Evolutionary conservation across 2,329 filamentous ascomycete species (phyloP), one percentile per base, ranked within the genome.

Genomic region (Colletotrichum chrysophilum): DNA sequence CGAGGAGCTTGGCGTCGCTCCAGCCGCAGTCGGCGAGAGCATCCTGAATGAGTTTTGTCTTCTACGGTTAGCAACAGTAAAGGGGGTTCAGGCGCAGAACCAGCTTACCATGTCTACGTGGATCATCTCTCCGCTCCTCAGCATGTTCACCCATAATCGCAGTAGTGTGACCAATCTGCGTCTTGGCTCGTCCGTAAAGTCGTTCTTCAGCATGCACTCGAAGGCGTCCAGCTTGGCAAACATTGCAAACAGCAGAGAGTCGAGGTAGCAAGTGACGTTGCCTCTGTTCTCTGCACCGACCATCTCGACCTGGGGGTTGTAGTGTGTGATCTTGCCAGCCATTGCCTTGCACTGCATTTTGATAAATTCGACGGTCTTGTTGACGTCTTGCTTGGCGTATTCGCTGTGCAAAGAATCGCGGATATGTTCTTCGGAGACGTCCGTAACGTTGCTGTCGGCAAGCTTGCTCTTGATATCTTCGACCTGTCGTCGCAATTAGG

Each of bases 171-270:
- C 93, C 69, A 99, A 87, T 79, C 93, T 94, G 79, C 91, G 92
- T 77, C 93, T 91, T 13, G 87, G 85, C 77, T 95, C 92, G 76
- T 97, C 94, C 30, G 92, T 90, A 77, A 95, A 95, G 9, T 93
- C 92, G 73, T 93, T 94, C 83, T 95, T 96, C 38, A 98, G 88
- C 89, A 98, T 98, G 65, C 94, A 95, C 84, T 98, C 96, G 83
- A 98, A 99, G 78, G 94, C 96, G 78, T 95, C 94, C 48, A 98
- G 89, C 76, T 95, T 93, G 21, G 95, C 94, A 83, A 98, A 98
- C 95, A 99, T 98, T 83, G 96, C 94, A 83, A 98, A 98, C 2
- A 99, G 89, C 26, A 98, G 87, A 1, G 96, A 91, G 83, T 98
- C 97, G 18, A 98, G 88, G 83, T 97, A 98, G 86, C 97, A 99